phyloP scores from a whole-genome alignment of 208 protist species.

The Trypanosoma platydactyli region DNA sequence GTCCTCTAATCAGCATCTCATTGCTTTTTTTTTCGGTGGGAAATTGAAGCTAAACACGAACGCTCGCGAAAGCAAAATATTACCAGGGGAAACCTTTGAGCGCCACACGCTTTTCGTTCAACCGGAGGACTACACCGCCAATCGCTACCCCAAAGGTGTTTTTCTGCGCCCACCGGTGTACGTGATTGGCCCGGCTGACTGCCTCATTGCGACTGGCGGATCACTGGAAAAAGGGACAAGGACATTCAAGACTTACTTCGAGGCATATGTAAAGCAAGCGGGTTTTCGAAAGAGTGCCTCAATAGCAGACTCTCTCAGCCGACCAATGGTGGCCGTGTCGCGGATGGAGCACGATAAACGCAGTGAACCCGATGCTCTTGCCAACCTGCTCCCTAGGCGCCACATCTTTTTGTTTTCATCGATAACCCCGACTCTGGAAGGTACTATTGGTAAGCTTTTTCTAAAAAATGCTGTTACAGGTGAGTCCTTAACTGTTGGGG shows the following conservation, averaged over 20 bases:
- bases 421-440: conserved; percentile 36
- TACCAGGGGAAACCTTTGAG: conserved; percentile 79
- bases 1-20: conserved; percentile 89
- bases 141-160: conserved; percentile 76
- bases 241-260: conserved; percentile 85
- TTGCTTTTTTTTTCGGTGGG: conserved; percentile 89
- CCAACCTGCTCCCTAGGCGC: conserved; percentile 80
- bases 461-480: conserved; percentile 87
- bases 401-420: conserved; percentile 87
- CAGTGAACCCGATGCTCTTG: conserved; percentile 65
- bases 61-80: conserved; percentile 73
- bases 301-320: conserved; percentile 70
- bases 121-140: conserved; percentile 27
- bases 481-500: conserved; percentile 76
- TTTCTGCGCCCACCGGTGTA: conserved; percentile 85
- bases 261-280: conserved; percentile 79
- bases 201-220: conserved; percentile 75
- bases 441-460: conserved; percentile 72
- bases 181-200: conserved; percentile 82
- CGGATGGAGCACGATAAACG: conserved; percentile 51
- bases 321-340: conserved; percentile 63
- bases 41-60: conserved; percentile 87
- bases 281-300: conserved; percentile 87
- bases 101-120: conserved; percentile 80
- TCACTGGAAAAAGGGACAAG: conserved; percentile 78